Conservation (phyloP, 148 eudicot genomes). For the Rhododendron vialii region DNA sequence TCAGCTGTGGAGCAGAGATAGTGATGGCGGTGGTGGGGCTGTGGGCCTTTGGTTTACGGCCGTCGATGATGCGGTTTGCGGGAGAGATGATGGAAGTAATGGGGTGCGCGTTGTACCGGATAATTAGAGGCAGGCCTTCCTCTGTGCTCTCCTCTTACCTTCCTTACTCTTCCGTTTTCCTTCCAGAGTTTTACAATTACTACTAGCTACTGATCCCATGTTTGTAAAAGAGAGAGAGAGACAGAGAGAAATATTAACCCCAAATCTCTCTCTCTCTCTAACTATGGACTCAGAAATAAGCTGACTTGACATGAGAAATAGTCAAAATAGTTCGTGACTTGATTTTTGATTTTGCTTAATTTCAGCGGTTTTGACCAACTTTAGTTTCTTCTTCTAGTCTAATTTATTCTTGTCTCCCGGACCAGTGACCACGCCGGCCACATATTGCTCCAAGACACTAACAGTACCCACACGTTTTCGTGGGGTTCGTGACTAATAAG, state of each 20-base stretch:
- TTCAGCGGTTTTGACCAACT: not conserved
- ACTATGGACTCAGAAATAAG: not conserved
- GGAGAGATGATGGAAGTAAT: conserved; percentile 20
- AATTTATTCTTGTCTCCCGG: too few species aligned
- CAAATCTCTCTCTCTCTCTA: not conserved
- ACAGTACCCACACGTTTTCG: too few species aligned
- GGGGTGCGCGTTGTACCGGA: conserved; percentile 8
- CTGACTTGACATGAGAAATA: not conserved
- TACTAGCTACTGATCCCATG: not conserved
- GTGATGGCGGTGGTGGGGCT: conserved; percentile 15
- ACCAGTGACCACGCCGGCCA: too few species aligned
- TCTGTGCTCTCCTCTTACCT: conserved; percentile 3
- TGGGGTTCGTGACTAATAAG: too few species aligned
- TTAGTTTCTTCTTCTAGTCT: not conserved
- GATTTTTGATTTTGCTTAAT: not conserved
- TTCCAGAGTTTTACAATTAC: not conserved
- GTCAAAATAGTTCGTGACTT: not conserved
- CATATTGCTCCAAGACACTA: too few species aligned
- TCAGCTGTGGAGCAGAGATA: conserved; percentile 10
- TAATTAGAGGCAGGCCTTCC: conserved; percentile 2
- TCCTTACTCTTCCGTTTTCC: conserved; percentile 9
- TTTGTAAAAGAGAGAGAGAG: not conserved
- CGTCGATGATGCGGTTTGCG: conserved; percentile 3
- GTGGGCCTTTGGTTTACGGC: conserved; percentile 13
- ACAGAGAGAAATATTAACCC: too few species aligned